Conservation (phyloP, 1,139 yeast species). For the Wickerhamomyces sp. region DNA sequence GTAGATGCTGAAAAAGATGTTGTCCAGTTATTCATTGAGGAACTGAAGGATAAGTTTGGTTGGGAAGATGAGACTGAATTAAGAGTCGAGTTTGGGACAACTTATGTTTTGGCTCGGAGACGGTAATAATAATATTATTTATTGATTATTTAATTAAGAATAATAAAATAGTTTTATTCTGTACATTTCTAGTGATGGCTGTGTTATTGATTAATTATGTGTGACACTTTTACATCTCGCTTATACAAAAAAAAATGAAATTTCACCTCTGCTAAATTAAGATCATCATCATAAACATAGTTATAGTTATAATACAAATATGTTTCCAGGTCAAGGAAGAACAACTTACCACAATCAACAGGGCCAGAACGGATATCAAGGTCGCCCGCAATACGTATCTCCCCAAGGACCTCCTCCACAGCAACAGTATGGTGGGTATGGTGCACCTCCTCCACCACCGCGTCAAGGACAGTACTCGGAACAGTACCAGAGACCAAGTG, state of each 20-base stretch:
- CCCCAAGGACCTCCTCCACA: background rate
- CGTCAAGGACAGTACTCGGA: background rate
- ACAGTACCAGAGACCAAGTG: slow-evolving; percentile 22
- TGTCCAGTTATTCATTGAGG: slow-evolving; percentile 40
- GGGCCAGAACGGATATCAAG: background rate
- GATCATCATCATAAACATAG: too few relatives aligned
- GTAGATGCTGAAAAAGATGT: slow-evolving; percentile 32
- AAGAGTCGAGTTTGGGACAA: slow-evolving; percentile 56
- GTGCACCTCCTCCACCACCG: background rate
- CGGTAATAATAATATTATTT: background rate
- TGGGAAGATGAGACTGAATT: slow-evolving; percentile 44
- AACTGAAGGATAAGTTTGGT: slow-evolving; percentile 35
- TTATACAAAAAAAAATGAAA: background rate
- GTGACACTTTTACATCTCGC: background rate
- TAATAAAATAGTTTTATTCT: background rate
- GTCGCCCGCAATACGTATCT: background rate
- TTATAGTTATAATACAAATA: too few relatives aligned
- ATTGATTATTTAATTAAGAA: too few relatives aligned
- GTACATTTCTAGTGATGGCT: background rate
- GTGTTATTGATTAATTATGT: too few relatives aligned
- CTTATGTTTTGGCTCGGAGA: slow-evolving; percentile 27
- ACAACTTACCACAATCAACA: background rate
- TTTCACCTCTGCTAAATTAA: too few relatives aligned
- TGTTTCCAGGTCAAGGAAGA: background rate
- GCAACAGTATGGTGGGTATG: background rate